Evolutionary conservation across 163 green algal genomes (phyloP).

Genomic region (Prototheca wickerhamii): DNA sequence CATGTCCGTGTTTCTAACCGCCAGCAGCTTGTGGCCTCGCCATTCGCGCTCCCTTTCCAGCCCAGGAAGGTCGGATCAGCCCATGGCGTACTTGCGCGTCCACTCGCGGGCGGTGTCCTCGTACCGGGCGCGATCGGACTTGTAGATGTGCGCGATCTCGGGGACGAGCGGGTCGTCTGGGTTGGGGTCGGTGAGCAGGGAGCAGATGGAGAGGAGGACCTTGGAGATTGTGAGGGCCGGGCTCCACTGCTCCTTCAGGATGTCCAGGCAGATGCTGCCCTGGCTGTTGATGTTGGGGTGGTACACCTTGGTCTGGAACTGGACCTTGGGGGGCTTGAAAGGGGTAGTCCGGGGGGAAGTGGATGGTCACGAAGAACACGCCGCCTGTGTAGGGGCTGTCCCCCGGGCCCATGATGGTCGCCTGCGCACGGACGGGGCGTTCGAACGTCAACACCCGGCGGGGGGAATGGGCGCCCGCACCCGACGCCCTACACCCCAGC

Average conservation of each 20-base stretch:
- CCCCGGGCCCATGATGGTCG: slow-evolving; percentile 87
- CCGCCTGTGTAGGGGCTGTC: slow-evolving; percentile 88
- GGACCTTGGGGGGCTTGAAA: slow-evolving; percentile 88
- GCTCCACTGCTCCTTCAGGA: slow-evolving; percentile 99
- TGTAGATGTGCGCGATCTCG: slow-evolving; percentile 64
- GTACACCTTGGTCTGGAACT: slow-evolving; percentile 83
- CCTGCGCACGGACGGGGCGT: slow-evolving; percentile 35
- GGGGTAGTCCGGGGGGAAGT: slow-evolving; percentile 94
- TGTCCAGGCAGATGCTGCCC: slow-evolving; percentile 97
- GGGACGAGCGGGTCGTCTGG: slow-evolving; percentile 56
- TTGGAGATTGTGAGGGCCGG: slow-evolving; percentile 97
- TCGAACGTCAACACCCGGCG: not conserved
- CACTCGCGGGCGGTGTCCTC: slow-evolving; percentile 55
- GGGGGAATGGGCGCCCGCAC: not conserved
- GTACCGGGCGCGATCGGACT: slow-evolving; percentile 50
- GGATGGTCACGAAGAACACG: slow-evolving; percentile 94
- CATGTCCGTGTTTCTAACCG: no score
- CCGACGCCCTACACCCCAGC: no score
- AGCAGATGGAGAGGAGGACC: slow-evolving; percentile 92
- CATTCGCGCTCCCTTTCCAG: not conserved
- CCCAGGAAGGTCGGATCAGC: not conserved
- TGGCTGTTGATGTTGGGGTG: slow-evolving; percentile 95
- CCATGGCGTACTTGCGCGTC: slow-evolving; percentile 58
- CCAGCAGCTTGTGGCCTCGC: no score
- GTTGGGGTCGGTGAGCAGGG: slow-evolving; percentile 89